Conservation (phyloP, 2,329 filamentous ascomycete genomes). For the Penicillium griseofulvum region DNA sequence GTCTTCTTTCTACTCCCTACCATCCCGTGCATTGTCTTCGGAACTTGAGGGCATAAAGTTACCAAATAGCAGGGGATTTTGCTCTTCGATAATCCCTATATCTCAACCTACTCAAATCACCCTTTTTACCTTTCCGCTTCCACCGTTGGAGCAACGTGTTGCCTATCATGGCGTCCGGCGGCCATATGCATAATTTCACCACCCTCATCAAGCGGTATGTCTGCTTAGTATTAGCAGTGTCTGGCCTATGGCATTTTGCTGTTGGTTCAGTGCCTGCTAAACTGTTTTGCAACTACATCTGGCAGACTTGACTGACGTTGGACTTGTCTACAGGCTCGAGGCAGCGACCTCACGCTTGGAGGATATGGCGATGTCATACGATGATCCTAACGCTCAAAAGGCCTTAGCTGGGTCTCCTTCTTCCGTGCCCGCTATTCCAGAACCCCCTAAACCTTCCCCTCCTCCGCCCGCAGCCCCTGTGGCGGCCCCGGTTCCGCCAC, state of each 20-base stretch:
- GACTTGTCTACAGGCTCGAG: slow-evolving; percentile 73
- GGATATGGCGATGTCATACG: slow-evolving; percentile 80
- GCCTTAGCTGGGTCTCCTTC: slow-evolving; percentile 26
- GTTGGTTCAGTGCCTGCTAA: background rate
- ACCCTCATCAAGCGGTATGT: slow-evolving; percentile 96
- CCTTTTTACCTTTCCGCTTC: slow-evolving; percentile 2
- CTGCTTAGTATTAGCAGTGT: background rate
- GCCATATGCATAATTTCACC: slow-evolving; percentile 92
- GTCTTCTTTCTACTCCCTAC: slow-evolving; percentile 8
- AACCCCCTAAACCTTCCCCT: slow-evolving; percentile 32
- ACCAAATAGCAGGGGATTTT: background rate
- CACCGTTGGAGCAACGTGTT: slow-evolving; percentile 22
- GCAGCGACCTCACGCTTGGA: slow-evolving; percentile 93
- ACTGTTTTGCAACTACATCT: background rate
- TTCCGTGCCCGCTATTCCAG: slow-evolving; percentile 23
- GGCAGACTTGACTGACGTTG: slow-evolving; percentile 32
- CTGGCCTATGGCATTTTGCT: background rate
- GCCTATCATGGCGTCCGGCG: slow-evolving; percentile 61
- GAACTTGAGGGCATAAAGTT: background rate
- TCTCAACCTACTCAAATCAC: background rate
- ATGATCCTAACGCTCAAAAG: slow-evolving; percentile 48
- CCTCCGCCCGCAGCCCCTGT: slow-evolving; percentile 49
- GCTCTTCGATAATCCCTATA: background rate
- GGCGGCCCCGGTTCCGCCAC: slow-evolving; percentile 65
- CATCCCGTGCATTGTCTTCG: background rate